Percentiles rank a stretch among this genome's conserved stretches.
Evolutionary conservation across 139 green algal species (phyloP).

Genomic region (Trebouxia sp.): DNA sequence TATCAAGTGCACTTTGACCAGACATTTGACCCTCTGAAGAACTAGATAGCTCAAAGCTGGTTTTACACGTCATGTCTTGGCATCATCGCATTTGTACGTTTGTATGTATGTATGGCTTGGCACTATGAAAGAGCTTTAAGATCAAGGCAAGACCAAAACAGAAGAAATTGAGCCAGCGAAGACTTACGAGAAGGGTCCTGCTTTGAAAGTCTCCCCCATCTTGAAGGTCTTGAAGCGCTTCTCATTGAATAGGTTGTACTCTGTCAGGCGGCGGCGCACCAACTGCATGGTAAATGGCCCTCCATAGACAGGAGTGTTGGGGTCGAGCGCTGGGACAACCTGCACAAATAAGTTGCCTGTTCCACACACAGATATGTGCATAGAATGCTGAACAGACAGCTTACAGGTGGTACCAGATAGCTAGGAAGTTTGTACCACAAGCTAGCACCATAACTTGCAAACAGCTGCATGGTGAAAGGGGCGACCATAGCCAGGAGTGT

Average conservation of each 20-base stretch:
- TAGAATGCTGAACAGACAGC: not conserved
- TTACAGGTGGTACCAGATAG: no score
- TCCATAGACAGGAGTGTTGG: slow-evolving; percentile 88
- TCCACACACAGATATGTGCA: not conserved
- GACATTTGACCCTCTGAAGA: no score
- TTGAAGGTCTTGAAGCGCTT: slow-evolving; percentile 74
- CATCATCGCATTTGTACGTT: not conserved
- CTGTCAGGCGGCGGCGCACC: slow-evolving; percentile 81
- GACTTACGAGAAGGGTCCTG: slow-evolving; percentile 79
- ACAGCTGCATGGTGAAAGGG: no score
- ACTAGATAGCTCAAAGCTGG: no score
- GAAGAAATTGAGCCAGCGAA: no score
- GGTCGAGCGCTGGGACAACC: slow-evolving; percentile 94
- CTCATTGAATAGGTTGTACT: slow-evolving; percentile 91
- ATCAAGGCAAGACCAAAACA: no score
- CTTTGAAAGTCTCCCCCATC: slow-evolving; percentile 68
- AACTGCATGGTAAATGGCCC: slow-evolving; percentile 93
- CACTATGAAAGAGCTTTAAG: no score
- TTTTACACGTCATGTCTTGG: no score
- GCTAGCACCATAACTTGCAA: no score
- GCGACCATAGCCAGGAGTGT: no score
- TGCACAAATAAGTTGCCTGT: slow-evolving; percentile 30
- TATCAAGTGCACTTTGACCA: no score
- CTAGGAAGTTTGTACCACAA: no score
- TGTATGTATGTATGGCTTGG: not conserved